A percentile compares a stretch with the other conserved stretches of the same genome.
phyloP scores from a whole-genome alignment of 768 basidiomycete species.

The Boletus reticuloceps region DNA sequence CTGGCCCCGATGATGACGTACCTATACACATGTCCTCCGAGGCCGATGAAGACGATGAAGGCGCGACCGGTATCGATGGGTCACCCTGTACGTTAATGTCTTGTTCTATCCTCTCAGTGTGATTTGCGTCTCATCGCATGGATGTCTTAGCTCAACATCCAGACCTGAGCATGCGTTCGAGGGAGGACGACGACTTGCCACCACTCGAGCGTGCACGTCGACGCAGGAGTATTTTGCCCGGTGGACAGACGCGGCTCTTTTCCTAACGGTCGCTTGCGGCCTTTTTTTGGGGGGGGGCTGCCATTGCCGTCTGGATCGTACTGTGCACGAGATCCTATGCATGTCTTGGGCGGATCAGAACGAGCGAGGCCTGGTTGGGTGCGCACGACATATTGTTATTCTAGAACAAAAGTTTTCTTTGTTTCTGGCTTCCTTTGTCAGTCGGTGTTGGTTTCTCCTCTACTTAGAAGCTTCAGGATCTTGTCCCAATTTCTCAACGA shows the following conservation, averaged over 20 bases:
- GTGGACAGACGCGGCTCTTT: conserved; percentile 29
- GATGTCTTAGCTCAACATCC: conserved; percentile 19
- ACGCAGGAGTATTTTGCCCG: conserved; percentile 37
- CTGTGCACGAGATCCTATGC: too few relatives aligned
- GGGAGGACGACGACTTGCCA: conserved; percentile 58
- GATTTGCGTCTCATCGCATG: conserved; percentile 1
- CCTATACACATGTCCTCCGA: conserved; percentile 23
- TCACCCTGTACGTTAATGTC: conserved; percentile 22
- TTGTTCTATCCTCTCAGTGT: not conserved
- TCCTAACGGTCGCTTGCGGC: not conserved
- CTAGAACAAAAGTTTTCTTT: too few relatives aligned
- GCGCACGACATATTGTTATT: too few relatives aligned
- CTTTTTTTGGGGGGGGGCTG: too few relatives aligned
- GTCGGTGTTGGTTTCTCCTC: too few relatives aligned
- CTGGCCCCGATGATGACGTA: conserved; percentile 8
- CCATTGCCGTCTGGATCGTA: too few relatives aligned
- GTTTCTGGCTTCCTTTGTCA: too few relatives aligned
- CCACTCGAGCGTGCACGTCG: conserved; percentile 70
- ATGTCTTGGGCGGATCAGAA: not conserved
- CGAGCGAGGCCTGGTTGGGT: not conserved
- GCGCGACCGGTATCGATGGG: conserved; percentile 23
- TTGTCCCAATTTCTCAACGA: not conserved
- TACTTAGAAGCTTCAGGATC: too few relatives aligned
- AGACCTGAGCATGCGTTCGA: conserved; percentile 21
- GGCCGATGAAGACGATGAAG: conserved; percentile 29